Evolutionary conservation across 176 grass and related monocot genomes (phyloP), one percentile per base, ranked within the genome.

Genomic region (Tuctoria greenei): DNA sequence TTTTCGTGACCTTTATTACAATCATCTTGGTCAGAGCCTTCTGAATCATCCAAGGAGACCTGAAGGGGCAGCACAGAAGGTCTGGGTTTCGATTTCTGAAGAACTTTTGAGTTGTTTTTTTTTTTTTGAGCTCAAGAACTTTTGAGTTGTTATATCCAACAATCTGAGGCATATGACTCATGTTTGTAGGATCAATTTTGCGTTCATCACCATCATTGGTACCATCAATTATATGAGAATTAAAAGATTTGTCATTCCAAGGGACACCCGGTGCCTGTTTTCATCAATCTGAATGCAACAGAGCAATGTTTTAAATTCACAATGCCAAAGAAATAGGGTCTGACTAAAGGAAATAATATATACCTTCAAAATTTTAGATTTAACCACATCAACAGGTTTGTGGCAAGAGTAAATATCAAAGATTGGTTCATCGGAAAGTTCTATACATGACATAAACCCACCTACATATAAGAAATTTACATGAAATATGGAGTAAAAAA

Each of bases 371-470:
- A 97, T 89, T 84, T 93, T 93, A 38, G 89, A 86, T 71, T 83
- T 81, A 69, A 98, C 84, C 43, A 56, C 86, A 88, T 94, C 82
- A 49, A 91, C 91, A 79, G 95, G 82, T 79, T 81, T 89, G 73
- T 92, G 88, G 66, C 47, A 81, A 49, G 78, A 77, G 81, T 89
- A 75, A 87, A 91, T 86, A 74, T 93, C 85, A 77, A 81, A 59
- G 17, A 93, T 77, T 52, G 84, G 85, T 79, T 93, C 91, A 79
- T 98, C 95, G 72, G 84, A 93, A 73, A 98, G 68, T 86, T 98
- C 86, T 50, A 98, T 78, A 92, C 64, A 84, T 98, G 95, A 69
- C 95, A 98, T 75, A 98, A 81, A 39, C 91, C 95, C 82, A 98
- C 95, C 95, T 98, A 75, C 74, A 77, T 0, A 92, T 86, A 73